Conservation (phyloP, 176 grass and related monocot genomes). For the Eragrostis curvula region DNA sequence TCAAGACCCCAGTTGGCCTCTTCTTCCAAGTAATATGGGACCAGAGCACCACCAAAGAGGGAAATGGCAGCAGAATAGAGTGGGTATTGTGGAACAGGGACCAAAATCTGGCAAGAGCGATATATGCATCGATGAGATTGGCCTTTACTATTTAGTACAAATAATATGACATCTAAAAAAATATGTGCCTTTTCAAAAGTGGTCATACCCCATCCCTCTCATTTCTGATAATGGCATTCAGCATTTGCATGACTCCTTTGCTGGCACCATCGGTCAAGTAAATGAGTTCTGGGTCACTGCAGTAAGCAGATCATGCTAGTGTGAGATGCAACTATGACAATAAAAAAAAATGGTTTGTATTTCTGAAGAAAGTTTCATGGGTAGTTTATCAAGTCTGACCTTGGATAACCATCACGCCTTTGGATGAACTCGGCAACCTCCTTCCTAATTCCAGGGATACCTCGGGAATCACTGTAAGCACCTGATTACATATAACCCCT, state of each 20-base stretch:
- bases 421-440: constrained; percentile 93
- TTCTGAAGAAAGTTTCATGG: background rate
- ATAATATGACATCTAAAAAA: background rate
- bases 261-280: constrained; percentile 96
- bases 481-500: constrained; percentile 49
- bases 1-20: constrained; percentile 96
- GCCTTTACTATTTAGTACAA: constrained; percentile 11
- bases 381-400: constrained; percentile 46
- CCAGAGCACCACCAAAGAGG: constrained; percentile 83
- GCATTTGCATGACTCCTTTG: constrained; percentile 96
- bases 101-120: constrained; percentile 76
- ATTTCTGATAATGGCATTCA: constrained; percentile 87
- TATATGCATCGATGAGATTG: background rate
- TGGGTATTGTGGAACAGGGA: constrained; percentile 97
- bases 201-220: constrained; percentile 77
- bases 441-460: constrained; percentile 90
- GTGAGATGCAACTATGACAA: background rate
- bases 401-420: constrained; percentile 95
- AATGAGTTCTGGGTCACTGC: constrained; percentile 95
- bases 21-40: constrained; percentile 96
- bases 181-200: constrained; percentile 15
- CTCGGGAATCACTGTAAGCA: constrained; percentile 99
- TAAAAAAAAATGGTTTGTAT: background rate
- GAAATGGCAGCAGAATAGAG: constrained; percentile 97
- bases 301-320: constrained; percentile 8